Conservation (phyloP, 1,284 basidiomycete species). For the Fomitopsis pinicola region DNA sequence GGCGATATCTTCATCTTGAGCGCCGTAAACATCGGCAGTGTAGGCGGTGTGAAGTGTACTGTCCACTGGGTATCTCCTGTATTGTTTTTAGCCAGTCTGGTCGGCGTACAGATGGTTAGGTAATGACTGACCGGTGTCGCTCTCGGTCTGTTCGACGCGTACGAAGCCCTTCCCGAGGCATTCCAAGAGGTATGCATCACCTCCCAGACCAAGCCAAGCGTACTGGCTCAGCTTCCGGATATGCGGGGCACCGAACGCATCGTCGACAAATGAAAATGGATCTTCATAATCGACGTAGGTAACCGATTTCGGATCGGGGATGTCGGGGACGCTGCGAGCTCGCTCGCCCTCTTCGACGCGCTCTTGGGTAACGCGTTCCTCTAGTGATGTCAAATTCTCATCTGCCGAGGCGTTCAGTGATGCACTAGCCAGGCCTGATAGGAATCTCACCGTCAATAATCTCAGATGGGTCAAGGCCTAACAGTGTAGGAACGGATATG, state of each 20-base stretch:
- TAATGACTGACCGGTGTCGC: slow-evolving; percentile 34
- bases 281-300: slow-evolving; percentile 82
- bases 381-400: slow-evolving; percentile 45
- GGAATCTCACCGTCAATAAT: slow-evolving; percentile 51
- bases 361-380: slow-evolving; percentile 31
- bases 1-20: slow-evolving; percentile 45
- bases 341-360: slow-evolving; percentile 11
- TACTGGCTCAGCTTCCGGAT: slow-evolving; percentile 44
- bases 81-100: slow-evolving; percentile 5
- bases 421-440: background rate
- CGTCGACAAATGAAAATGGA: slow-evolving; percentile 62
- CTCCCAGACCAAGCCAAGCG: slow-evolving; percentile 85
- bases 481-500: slow-evolving; percentile 79
- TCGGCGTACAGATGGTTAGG: background rate
- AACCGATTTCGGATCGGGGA: slow-evolving; percentile 61
- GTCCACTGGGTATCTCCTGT: slow-evolving; percentile 33
- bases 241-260: slow-evolving; percentile 50
- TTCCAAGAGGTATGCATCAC: slow-evolving; percentile 73
- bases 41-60: slow-evolving; percentile 53
- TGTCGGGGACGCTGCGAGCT: slow-evolving; percentile 21
- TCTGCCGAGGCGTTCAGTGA: slow-evolving; percentile 31
- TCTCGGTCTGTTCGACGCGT: slow-evolving; percentile 52
- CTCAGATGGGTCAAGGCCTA: slow-evolving; percentile 79
- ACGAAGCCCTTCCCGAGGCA: slow-evolving; percentile 74
- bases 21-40: slow-evolving; percentile 43